phyloP scores from a whole-genome alignment of 306 rosid species.

The Begonia peltatifolia region DNA sequence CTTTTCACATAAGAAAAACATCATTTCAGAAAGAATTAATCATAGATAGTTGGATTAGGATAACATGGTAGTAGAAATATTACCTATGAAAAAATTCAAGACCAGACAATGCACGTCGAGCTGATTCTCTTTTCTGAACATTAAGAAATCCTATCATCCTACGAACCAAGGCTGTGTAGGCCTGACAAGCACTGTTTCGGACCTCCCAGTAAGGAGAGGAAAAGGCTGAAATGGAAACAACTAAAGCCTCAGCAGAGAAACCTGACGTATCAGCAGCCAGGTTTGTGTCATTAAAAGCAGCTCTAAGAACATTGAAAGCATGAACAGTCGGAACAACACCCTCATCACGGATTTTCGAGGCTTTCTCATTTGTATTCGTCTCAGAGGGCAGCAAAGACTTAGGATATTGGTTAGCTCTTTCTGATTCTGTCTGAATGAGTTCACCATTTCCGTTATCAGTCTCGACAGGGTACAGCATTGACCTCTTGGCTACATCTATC shows the following conservation, averaged over 20 bases:
- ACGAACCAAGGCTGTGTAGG: constrained; percentile 88
- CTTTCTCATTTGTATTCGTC: constrained; percentile 22
- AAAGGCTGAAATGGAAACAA: constrained; percentile 65
- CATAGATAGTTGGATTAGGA: background rate
- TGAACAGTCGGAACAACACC: constrained; percentile 95
- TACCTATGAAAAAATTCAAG: constrained; percentile 95
- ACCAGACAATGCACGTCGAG: constrained; percentile 76
- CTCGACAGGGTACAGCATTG: constrained; percentile 36
- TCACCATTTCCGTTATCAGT: constrained; percentile 24
- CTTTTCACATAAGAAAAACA: background rate
- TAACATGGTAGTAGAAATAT: constrained; percentile 6
- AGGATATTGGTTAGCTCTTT: constrained; percentile 17
- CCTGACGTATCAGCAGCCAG: constrained; percentile 90
- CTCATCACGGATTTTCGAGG: constrained; percentile 81
- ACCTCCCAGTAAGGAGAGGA: constrained; percentile 97
- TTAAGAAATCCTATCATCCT: constrained; percentile 93
- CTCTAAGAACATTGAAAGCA: constrained; percentile 78
- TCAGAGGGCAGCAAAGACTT: constrained; percentile 18
- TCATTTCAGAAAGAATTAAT: background rate
- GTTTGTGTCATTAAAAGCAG: constrained; percentile 91
- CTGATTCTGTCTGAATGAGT: constrained; percentile 14
- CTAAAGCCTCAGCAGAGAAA: constrained; percentile 84
- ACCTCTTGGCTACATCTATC: constrained; percentile 62
- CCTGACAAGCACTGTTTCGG: constrained; percentile 86
- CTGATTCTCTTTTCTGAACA: constrained; percentile 83